These are phyloP conservation scores for Schoenoplectus triqueter DNA, from an alignment of 202 grass and related monocot species.

Conservation along the genomic window DNA sequence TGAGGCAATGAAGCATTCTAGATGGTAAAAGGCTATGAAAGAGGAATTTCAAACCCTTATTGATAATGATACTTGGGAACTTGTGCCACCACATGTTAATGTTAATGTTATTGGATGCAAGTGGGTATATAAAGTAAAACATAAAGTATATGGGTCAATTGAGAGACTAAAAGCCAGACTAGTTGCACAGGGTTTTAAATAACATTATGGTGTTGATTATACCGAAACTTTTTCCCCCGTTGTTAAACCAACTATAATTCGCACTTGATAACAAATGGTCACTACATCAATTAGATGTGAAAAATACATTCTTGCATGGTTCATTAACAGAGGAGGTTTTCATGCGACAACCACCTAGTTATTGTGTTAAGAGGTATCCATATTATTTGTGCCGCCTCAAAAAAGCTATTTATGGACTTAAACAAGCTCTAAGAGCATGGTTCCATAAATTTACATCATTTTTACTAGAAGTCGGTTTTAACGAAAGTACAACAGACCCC, in stretches of 20 bases:
- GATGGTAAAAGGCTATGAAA: not conserved
- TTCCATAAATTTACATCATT: not conserved
- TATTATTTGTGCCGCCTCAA: not conserved
- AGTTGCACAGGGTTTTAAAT: not conserved
- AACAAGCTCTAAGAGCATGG: constrained; percentile 23
- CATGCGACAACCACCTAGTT: not conserved
- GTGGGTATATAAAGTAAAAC: not conserved
- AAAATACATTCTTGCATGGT: no score
- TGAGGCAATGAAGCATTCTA: not conserved
- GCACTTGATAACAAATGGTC: not conserved
- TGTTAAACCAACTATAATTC: not conserved
- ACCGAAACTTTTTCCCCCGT: not conserved
- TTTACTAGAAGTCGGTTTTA: not conserved
- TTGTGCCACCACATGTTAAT: not conserved
- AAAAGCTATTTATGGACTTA: constrained; percentile 34
- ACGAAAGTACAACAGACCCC: not conserved
- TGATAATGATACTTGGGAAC: not conserved
- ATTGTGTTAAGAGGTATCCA: not conserved
- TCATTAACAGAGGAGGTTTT: not conserved
- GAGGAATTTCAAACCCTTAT: not conserved
- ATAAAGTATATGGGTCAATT: not conserved
- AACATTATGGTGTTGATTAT: not conserved
- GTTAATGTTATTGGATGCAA: not conserved
- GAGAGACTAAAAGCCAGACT: not conserved
- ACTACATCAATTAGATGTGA: not conserved